A percentile compares a stretch with the other conserved stretches of the same genome.
Conservation (phyloP, 2,329 filamentous ascomycete genomes). For the Neofusicoccum parvum region DNA sequence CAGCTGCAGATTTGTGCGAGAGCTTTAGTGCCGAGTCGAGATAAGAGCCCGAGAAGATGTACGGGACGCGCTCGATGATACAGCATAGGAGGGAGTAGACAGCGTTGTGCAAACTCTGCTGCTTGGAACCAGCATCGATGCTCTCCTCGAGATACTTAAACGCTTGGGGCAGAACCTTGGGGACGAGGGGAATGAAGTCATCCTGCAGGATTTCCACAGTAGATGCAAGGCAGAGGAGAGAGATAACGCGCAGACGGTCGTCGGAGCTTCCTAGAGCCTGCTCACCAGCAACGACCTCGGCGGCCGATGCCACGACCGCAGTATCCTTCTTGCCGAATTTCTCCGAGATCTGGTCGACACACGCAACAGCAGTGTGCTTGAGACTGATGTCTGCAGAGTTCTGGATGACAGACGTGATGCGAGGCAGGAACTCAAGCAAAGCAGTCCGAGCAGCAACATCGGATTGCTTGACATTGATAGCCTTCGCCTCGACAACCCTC, state of each 20-base stretch:
- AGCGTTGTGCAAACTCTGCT: conserved; percentile 75
- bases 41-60: conserved; percentile 79
- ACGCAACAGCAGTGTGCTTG: conserved; percentile 83
- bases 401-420: conserved; percentile 74
- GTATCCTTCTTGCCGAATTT: conserved; percentile 93
- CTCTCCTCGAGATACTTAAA: conserved; percentile 71
- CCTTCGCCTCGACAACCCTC: conserved; percentile 71
- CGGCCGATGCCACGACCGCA: conserved; percentile 73
- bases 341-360: conserved; percentile 89
- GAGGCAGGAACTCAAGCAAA: conserved; percentile 77
- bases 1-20: conserved; percentile 71
- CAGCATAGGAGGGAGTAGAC: conserved; percentile 78
- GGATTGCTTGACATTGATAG: conserved; percentile 71
- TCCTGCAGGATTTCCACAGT: conserved; percentile 87
- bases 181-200: conserved; percentile 80
- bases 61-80: conserved; percentile 80
- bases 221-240: conserved; percentile 85
- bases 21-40: conserved; percentile 71
- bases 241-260: conserved; percentile 73
- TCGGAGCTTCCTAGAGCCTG: conserved; percentile 77
- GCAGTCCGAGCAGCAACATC: conserved; percentile 69
- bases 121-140: conserved; percentile 55
- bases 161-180: conserved; percentile 71
- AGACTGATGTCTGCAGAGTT: conserved; percentile 72
- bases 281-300: conserved; percentile 73